Evolutionary conservation across 129 eudicot species (phyloP).

Genomic region (Lactuca sativa): DNA sequence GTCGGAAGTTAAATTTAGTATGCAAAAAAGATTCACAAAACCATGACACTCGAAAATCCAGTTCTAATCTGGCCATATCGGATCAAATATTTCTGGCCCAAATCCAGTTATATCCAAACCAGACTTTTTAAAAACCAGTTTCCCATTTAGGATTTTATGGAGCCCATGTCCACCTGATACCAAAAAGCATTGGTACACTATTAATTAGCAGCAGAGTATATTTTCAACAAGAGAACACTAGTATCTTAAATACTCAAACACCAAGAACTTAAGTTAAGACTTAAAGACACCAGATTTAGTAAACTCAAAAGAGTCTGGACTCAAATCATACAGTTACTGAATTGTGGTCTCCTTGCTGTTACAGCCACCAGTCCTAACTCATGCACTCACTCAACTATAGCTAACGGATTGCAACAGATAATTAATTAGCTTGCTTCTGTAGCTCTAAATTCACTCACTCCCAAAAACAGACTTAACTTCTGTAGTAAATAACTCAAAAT

Average conservation of each 20-base stretch:
- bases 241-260: slow-evolving; percentile 14
- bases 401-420: slow-evolving; percentile 26
- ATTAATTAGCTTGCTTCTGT: slow-evolving; percentile 9
- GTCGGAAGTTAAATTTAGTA: no score
- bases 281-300: slow-evolving; percentile 11
- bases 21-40: no score
- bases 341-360: slow-evolving; percentile 23
- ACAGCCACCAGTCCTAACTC: slow-evolving; percentile 11
- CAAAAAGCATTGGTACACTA: no score
- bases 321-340: slow-evolving; percentile 11
- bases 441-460: slow-evolving; percentile 26
- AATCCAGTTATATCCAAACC: no score
- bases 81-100: no score
- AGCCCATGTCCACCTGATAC: no score
- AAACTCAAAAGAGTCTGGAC: background rate
- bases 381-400: slow-evolving; percentile 24
- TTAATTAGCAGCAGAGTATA: background rate
- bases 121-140: no score
- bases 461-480: slow-evolving; percentile 23
- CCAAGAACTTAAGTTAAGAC: slow-evolving; percentile 2
- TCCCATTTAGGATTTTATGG: no score
- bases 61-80: no score
- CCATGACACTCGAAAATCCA: no score
- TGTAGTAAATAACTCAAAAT: background rate
- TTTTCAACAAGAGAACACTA: slow-evolving; percentile 3